Evolutionary conservation across 441 rosid species (phyloP).

Genomic region (Hypseocharis bilobata): DNA sequence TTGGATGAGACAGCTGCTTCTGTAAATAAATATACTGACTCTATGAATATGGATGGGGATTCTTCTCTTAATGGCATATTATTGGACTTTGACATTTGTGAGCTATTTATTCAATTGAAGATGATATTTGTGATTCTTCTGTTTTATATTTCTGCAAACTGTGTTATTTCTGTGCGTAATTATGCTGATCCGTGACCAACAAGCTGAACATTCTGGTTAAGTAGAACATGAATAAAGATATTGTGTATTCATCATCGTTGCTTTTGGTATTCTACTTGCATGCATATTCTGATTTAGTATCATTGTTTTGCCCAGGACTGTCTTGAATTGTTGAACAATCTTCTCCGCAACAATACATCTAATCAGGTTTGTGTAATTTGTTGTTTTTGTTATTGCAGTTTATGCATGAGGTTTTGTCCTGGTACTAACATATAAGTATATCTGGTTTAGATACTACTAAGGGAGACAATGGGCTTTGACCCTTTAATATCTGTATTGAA

Average conservation of each 20-base stretch:
- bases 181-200: not conserved
- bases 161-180: too few relatives aligned
- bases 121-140: not conserved
- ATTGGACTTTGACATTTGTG: too few relatives aligned
- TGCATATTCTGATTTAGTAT: not conserved
- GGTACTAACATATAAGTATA: conserved; percentile 24
- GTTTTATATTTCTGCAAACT: not conserved
- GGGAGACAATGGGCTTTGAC: conserved; percentile 90
- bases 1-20: too few relatives aligned
- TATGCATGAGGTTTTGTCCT: conserved; percentile 10
- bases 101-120: too few relatives aligned
- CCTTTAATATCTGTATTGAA: conserved; percentile 60
- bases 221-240: not conserved
- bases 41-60: too few relatives aligned
- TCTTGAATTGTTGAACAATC: conserved; percentile 82
- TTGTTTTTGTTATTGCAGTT: not conserved
- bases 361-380: conserved; percentile 57
- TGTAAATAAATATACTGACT: too few relatives aligned
- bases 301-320: conserved; percentile 56
- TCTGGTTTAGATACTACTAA: conserved; percentile 53
- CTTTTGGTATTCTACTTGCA: not conserved
- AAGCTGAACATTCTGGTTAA: not conserved
- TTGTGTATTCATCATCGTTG: not conserved
- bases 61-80: too few relatives aligned
- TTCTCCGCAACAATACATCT: conserved; percentile 70